Conservation (phyloP, 768 basidiomycete species). For the Panellus pusillus region DNA sequence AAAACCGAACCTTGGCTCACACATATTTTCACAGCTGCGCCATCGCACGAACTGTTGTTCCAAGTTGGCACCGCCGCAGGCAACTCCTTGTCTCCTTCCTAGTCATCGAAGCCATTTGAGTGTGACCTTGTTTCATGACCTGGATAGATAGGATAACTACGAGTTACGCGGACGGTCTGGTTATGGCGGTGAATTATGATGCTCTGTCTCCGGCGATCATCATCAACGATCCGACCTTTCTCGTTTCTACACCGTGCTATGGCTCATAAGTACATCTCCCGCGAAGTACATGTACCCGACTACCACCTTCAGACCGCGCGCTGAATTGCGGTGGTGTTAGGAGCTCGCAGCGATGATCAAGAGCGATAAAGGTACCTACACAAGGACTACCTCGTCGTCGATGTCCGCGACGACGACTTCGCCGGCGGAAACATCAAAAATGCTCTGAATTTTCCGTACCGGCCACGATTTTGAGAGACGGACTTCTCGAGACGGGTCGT, state of each 20-base stretch:
- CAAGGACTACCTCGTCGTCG: constrained; percentile 75
- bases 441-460: constrained; percentile 61
- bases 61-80: no score
- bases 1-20: no score
- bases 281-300: constrained; percentile 33
- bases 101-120: no score
- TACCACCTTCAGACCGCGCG: neutral
- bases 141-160: no score
- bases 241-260: neutral
- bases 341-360: constrained; percentile 72
- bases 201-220: no score
- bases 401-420: constrained; percentile 85
- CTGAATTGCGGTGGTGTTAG: constrained; percentile 38
- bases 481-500: constrained; percentile 51
- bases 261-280: constrained; percentile 35
- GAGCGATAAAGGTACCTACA: constrained; percentile 53
- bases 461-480: constrained; percentile 21
- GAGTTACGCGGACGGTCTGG: no score
- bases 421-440: constrained; percentile 77
- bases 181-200: no score
- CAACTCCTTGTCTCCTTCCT: no score
- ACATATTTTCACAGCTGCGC: no score
- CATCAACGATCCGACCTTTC: neutral
- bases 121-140: no score
- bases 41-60: no score